phyloP scores from a whole-genome alignment of 108 stramenopile species.

The Pinguiococcus pyrenoidosus region DNA sequence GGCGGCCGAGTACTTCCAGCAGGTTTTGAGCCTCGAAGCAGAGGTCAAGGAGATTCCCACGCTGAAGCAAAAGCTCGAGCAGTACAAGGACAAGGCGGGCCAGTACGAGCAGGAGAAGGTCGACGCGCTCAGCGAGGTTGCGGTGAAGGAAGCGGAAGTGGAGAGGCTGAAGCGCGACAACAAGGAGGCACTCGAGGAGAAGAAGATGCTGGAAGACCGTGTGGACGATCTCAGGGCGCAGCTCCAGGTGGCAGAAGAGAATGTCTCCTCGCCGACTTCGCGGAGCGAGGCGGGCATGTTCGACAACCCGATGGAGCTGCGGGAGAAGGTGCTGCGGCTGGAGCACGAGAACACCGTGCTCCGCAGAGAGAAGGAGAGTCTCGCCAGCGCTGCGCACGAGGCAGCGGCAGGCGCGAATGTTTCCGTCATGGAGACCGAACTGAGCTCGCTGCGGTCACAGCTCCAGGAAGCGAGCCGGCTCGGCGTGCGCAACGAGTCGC shows the following conservation, averaged over 20 bases:
- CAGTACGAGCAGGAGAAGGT: constrained; percentile 32
- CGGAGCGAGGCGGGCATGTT: no score
- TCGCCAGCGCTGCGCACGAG: not conserved
- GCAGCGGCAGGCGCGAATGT: not conserved
- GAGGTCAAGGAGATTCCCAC: constrained; percentile 53
- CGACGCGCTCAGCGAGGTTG: constrained; percentile 29
- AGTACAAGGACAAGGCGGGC: constrained; percentile 33
- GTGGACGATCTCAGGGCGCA: constrained; percentile 55
- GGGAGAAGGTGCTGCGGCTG: constrained; percentile 1
- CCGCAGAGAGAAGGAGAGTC: not conserved
- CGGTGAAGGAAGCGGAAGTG: constrained; percentile 44
- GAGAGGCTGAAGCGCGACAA: constrained; percentile 47
- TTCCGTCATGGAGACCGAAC: not conserved
- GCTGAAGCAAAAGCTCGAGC: constrained; percentile 46
- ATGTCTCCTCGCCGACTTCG: no score
- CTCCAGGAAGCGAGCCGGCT: not conserved
- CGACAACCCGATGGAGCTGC: no score
- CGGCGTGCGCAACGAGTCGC: no score
- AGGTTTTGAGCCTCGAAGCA: constrained; percentile 62
- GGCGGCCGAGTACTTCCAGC: constrained; percentile 52
- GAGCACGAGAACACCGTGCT: not conserved
- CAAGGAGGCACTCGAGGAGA: constrained; percentile 49
- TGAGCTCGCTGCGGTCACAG: not conserved
- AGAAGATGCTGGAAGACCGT: constrained; percentile 62
- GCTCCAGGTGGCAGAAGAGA: constrained; percentile 47